Conservation (phyloP, 2,329 filamentous ascomycete species). For the Seiridium cupressi region DNA sequence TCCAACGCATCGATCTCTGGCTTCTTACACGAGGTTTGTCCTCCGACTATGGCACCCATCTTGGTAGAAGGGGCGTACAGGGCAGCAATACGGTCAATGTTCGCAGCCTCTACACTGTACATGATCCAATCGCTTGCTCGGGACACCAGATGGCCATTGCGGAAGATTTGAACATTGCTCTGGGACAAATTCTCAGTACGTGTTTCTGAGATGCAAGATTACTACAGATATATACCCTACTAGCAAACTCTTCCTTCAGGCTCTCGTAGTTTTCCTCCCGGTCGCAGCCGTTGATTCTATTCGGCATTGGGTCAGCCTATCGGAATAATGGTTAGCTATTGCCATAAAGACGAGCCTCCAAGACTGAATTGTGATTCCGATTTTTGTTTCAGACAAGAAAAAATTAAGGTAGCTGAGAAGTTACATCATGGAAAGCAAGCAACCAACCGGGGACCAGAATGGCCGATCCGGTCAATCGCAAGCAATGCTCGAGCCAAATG, state of each 20-base stretch:
- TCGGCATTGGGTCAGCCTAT: slow-evolving; percentile 18
- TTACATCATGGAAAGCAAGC: slow-evolving; percentile 94
- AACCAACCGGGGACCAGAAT: slow-evolving; percentile 69
- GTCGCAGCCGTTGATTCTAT: slow-evolving; percentile 92
- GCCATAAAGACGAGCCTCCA: neutral
- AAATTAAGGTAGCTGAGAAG: slow-evolving; percentile 93
- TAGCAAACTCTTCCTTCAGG: slow-evolving; percentile 77
- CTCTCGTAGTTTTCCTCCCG: slow-evolving; percentile 82
- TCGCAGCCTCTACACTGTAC: slow-evolving; percentile 94
- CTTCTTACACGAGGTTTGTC: slow-evolving; percentile 97
- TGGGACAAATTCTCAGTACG: slow-evolving; percentile 57
- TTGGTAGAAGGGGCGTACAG: slow-evolving; percentile 94
- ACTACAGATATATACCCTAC: slow-evolving; percentile 64
- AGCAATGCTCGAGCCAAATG: slow-evolving; percentile 99
- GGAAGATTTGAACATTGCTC: slow-evolving; percentile 83
- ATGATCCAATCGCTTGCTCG: slow-evolving; percentile 97
- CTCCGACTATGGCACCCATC: slow-evolving; percentile 90
- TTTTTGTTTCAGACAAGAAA: slow-evolving; percentile 73
- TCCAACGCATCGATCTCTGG: slow-evolving; percentile 95
- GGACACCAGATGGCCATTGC: slow-evolving; percentile 94
- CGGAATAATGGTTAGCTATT: slow-evolving; percentile 19
- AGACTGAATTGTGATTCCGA: slow-evolving; percentile 8
- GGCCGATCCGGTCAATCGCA: slow-evolving; percentile 59
- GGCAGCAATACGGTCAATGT: slow-evolving; percentile 83
- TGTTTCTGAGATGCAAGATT: slow-evolving; percentile 26